phyloP scores from a whole-genome alignment of 108 stramenopile genomes.

The Skeletonema menzelii region DNA sequence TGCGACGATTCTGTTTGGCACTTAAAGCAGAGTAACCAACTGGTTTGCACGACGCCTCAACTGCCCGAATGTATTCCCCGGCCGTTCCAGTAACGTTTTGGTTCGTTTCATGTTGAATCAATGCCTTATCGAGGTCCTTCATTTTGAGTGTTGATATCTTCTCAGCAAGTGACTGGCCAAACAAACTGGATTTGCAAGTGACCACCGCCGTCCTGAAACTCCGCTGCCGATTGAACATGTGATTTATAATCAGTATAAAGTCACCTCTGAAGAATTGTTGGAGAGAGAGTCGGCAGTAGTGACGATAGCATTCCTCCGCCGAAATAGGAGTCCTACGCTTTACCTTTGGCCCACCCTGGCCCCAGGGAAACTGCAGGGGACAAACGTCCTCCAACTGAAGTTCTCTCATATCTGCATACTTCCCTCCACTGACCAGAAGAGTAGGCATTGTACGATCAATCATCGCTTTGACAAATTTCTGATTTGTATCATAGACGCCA shows the following conservation, averaged over 20 bases:
- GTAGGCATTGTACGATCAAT: conserved; percentile 4
- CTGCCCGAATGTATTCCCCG: not conserved
- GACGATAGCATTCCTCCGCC: not conserved
- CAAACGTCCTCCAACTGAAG: not conserved
- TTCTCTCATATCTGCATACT: conserved; percentile 1
- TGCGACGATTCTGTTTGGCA: not conserved
- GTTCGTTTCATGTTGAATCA: not conserved
- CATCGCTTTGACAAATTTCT: conserved; percentile 9
- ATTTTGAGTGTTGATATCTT: not conserved
- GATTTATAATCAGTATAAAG: not conserved
- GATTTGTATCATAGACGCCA: not conserved
- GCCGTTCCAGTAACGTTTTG: not conserved
- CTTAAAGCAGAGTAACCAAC: not conserved
- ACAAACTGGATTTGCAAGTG: not conserved
- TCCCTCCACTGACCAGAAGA: conserved; percentile 8
- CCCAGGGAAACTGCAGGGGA: conserved; percentile 15
- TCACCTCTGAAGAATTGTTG: conserved; percentile 1
- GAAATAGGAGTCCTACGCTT: not conserved
- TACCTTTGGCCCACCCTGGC: not conserved
- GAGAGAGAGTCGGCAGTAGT: conserved; percentile 4
- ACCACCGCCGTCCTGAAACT: not conserved
- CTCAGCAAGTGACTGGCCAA: not conserved
- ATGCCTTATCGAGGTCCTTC: not conserved
- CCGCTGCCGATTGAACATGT: conserved; percentile 9
- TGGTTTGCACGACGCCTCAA: not conserved